Evolutionary conservation across 1,284 basidiomycete genomes (phyloP).

Genomic region (Boletus subluridellus): DNA sequence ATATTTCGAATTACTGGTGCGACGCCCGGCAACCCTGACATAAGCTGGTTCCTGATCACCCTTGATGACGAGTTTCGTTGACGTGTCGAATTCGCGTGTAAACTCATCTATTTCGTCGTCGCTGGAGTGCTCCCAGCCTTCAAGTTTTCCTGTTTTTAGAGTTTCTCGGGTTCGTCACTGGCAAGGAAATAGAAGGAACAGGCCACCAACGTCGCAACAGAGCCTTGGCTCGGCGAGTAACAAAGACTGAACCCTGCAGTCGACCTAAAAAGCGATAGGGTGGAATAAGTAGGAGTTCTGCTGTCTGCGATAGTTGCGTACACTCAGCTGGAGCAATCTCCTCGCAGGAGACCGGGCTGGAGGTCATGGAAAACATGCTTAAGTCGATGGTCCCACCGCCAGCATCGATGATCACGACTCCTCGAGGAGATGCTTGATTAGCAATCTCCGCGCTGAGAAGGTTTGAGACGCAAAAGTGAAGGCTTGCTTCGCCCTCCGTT

Average conservation of each 20-base stretch:
- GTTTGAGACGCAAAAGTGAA: slow-evolving; percentile 4
- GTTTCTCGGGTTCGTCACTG: not conserved
- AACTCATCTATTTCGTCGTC: no score
- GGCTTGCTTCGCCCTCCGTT: slow-evolving; percentile 25
- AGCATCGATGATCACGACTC: slow-evolving; percentile 44
- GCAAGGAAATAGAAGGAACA: not conserved
- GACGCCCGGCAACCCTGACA: no score
- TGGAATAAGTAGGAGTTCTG: not conserved
- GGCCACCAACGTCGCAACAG: slow-evolving; percentile 34
- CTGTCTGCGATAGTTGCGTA: slow-evolving; percentile 17
- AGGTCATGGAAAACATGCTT: slow-evolving; percentile 31
- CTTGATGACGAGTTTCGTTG: no score
- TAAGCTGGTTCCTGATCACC: no score
- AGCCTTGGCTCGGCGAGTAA: slow-evolving; percentile 27
- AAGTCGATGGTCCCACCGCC: not conserved
- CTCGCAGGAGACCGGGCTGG: slow-evolving; percentile 28
- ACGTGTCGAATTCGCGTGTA: no score
- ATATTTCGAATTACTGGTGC: no score
- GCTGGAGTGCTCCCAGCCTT: no score
- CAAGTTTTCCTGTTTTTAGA: no score
- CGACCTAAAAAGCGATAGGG: no score
- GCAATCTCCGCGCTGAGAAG: not conserved
- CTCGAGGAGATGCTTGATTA: slow-evolving; percentile 25
- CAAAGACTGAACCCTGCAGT: no score
- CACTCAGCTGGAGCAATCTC: slow-evolving; percentile 38